Evolutionary conservation across 1,284 basidiomycete species (phyloP), one percentile per base, ranked within the genome.

Genomic region (Rhodotorula sp.): DNA sequence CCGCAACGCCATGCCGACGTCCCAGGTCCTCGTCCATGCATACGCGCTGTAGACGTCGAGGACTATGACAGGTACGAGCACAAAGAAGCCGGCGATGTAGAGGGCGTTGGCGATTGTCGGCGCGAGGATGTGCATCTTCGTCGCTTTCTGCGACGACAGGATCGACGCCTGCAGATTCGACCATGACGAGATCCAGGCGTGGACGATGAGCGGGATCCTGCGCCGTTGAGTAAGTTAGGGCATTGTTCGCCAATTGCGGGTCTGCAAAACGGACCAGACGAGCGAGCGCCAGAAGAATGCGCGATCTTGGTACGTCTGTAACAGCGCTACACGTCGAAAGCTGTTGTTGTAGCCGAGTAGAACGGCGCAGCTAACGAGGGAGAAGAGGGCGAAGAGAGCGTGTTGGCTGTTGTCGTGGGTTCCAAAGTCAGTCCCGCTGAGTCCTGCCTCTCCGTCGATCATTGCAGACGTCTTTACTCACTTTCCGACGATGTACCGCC

Each of bases 401-500:
- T 69, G 68, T 66, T 69, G 68, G 46, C 68, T 69, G 59, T 4
- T 27, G 11, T 8, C 13, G 36, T 13, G 36, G 36, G 36, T 8
- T 15, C 13, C 10, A 24, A 30, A 29, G 59, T 59, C 52, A 55
- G 46, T 8, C 19, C 17, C 9, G 19, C 7, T 0, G 4, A 3
- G 2, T n/a, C 19, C 11, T 47, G 62, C 53, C 3, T n/a, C 13
- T 22, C 9, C 6, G 44, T 2, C 7, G 6, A 22, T 7, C 56
- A n/a, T 17, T 11, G 34, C 6, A 15, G n/a, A 5, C n/a, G 27
- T 17, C 22, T 5, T 27, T 5, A 59, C 68, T 7, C 30, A 68
- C 67, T 69, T 69, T 29, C 64, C 68, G 34, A 69, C 64, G 34
- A 69, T 55, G 55, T 62, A 69, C 2, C 63, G 52, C 11, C 68